These are phyloP conservation scores for Fusarium dimerum DNA, from an alignment of 2,329 filamentous ascomycete species.

Conservation along the genomic window DNA sequence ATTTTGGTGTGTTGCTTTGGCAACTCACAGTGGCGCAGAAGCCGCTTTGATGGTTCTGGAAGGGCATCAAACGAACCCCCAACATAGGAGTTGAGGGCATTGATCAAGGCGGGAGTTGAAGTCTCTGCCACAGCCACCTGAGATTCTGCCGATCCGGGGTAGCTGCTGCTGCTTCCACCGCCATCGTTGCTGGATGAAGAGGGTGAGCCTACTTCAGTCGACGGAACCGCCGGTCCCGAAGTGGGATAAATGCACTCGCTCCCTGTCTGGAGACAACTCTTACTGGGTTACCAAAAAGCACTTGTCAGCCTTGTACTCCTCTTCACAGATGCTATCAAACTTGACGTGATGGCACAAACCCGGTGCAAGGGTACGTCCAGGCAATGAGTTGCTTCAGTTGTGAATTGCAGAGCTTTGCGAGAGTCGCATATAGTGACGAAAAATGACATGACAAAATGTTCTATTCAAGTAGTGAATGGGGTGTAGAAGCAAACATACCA, in stretches of 20 bases:
- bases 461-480: not conserved
- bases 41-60: conserved; percentile 32
- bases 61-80: conserved; percentile 34
- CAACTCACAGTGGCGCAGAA: conserved; percentile 32
- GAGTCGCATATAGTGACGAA: conserved; percentile 8
- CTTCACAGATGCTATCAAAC: conserved; percentile 7
- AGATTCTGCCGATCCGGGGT: conserved; percentile 8
- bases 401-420: conserved; percentile 17
- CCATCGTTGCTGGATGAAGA: conserved; percentile 17
- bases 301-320: conserved; percentile 19
- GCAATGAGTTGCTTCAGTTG: conserved; percentile 19
- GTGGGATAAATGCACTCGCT: conserved; percentile 43
- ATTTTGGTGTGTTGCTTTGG: not conserved
- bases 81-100: conserved; percentile 31
- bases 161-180: conserved; percentile 2
- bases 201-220: conserved; percentile 25
- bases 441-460: conserved; percentile 13
- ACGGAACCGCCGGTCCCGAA: conserved; percentile 26
- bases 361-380: conserved; percentile 15
- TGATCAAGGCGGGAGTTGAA: conserved; percentile 18
- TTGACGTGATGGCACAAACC: conserved; percentile 5
- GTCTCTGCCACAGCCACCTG: conserved; percentile 19
- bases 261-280: conserved; percentile 47
- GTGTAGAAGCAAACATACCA: conserved; percentile 38
- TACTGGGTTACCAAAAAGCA: conserved; percentile 34